Base-by-base conservation (phyloP, 148 eudicot genomes). In the Spergularia bocconei region DNA sequence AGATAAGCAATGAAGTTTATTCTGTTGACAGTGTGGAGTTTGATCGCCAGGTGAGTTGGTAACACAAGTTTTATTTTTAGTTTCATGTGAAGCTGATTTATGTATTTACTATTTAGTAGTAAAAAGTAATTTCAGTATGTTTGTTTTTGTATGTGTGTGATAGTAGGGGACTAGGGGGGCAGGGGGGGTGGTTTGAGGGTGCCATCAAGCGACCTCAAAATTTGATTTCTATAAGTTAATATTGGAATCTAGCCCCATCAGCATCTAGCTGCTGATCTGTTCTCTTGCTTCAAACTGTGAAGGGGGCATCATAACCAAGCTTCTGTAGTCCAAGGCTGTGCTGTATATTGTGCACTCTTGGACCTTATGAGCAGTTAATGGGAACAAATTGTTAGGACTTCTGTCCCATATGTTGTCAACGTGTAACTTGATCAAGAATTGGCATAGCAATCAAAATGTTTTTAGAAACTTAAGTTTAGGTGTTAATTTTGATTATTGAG, bases 21-120 rank as follows among this genome's bases (percentile, higher is more conserved):
- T 91, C 98, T 16, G 77, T 89, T 77, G 83, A 83, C 20, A 86
- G 75, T 41, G 88, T 93, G 64, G 98, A 89, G 63, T 93, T 91
- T 78, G 97, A 93, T 72, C 93, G 97, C 65, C 98, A 89, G 89
- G 98, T 93, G 79, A 77, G 81, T 78, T 85, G 39, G 23, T 52
- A 41, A 53, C 29, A 48, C 6, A 4, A 61, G 21, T 53, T 39
- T 39, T 54, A 48, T 57, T 23, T 73, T 44, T 66, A 5, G 13
- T 39, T 66, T 66, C 41, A 66, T 25, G 20, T 44, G 54, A 69
- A 69, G 11, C 13, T 51, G 60, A 41, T 25, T 52, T 23, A 6
- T 69, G 7, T 20, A 19, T 66, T n/a, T n/a, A n/a, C n/a, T n/a
- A n/a, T n/a, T n/a, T 66, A 14, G 44, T 7, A 5, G 41, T 39